Evolutionary conservation across 2,329 filamentous ascomycete species (phyloP), one percentile per base, ranked within the genome.

Genomic region (Periconia digitata): DNA sequence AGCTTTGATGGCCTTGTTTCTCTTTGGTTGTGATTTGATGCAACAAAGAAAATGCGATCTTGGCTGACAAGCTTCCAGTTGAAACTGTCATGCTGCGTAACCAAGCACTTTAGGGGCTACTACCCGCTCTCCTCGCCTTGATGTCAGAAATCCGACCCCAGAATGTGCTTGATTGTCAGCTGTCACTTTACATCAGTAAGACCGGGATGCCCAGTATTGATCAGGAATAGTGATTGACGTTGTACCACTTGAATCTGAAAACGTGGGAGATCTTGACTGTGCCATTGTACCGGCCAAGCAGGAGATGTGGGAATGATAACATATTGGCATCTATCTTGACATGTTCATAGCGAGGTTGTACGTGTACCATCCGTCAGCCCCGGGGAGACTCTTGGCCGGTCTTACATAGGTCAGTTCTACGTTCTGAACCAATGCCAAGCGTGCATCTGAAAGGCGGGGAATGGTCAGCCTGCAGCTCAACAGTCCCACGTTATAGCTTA

Each of bases 381-480:
- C 64, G 62, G 63, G 54, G 44, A 43, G 47, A 42, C 47, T 45
- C 44, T 49, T 46, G 50, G 58, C 67, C 66, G 59, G 54, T 69
- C 63, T 69, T 58, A 68, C 37, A 21, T 29, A 55, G 54, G 53
- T 57, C 59, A 58, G 60, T 47, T 58, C 49, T 59, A 50, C 58
- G 51, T 54, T 55, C 52, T 49, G 58, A 53, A 40, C 43, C 43
- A 50, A 35, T 40, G 56, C 57, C 54, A 58, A 61, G 61, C 35
- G 17, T 55, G 27, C 27, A 32, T 32, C 27, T 32, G 27, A 32
- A 32, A 32, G 27, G 27, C 27, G 27, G 27, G 27, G 27, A 52
- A 42, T 38, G 45, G 50, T 48, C 43, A 47, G 50, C 52, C 53
- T 57, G 58, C 50, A 55, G 53, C 54, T 50, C 54, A 59, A 56